phyloP scores from a whole-genome alignment of 176 grass and related monocot genomes.

The Dendrocalamus sinicus region DNA sequence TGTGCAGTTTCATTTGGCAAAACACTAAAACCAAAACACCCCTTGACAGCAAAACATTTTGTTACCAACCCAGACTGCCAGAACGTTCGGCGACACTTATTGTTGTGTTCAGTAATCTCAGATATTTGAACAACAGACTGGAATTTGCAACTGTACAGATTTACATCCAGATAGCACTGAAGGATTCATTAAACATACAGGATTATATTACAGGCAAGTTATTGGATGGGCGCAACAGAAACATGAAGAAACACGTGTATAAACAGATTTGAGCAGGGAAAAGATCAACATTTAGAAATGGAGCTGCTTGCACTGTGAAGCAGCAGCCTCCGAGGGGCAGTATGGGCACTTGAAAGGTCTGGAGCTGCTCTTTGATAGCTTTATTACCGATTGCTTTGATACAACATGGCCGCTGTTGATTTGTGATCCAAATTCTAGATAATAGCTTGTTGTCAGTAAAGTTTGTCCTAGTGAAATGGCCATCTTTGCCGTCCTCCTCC shows the following conservation, averaged over 20 bases:
- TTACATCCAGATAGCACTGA: slow-evolving; percentile 39
- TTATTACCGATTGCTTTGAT: slow-evolving; percentile 79
- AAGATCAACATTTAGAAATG: slow-evolving; percentile 69
- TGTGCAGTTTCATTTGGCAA: neutral
- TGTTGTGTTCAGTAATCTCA: neutral
- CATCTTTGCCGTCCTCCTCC: too few species aligned
- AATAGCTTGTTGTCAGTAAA: too few species aligned
- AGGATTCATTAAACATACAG: slow-evolving; percentile 21
- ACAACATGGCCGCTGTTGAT: slow-evolving; percentile 80
- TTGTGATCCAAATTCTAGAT: too few species aligned
- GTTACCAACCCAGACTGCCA: neutral
- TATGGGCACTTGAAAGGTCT: slow-evolving; percentile 89
- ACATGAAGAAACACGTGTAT: slow-evolving; percentile 39
- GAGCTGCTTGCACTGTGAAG: slow-evolving; percentile 76
- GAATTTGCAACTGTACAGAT: slow-evolving; percentile 44
- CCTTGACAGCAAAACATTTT: neutral
- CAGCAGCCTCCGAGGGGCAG: slow-evolving; percentile 68
- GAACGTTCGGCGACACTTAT: neutral
- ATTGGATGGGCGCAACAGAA: slow-evolving; percentile 34
- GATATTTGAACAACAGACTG: neutral
- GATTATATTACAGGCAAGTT: slow-evolving; percentile 56
- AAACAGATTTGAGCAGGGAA: slow-evolving; percentile 31
- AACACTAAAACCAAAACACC: neutral
- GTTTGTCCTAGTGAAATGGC: too few species aligned
- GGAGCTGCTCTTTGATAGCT: slow-evolving; percentile 84